Evolutionary conservation across 495 filamentous ascomycete species (phyloP), one percentile per base, ranked within the genome.

Genomic region (Clohesyomyces aquaticus): DNA sequence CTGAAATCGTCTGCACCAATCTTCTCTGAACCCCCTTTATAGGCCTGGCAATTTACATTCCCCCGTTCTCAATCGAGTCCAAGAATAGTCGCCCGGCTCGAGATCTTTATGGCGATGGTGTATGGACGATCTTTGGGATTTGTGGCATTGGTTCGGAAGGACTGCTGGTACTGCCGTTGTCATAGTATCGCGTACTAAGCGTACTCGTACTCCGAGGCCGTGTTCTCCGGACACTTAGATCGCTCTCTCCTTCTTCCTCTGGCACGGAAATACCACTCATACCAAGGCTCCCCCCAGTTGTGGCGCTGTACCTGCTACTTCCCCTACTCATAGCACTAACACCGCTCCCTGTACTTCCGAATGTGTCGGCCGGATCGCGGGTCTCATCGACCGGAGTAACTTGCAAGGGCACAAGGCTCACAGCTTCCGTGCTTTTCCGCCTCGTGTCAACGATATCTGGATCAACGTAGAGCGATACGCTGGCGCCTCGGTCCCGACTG

Each of bases 391-490:
- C 52, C 21, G 65, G 59, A 2, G 53, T 67, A 35, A 67, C 60
- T n/a, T 52, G 42, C 2, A 67, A 53, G 1, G 65, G 65, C n/a
- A 67, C 61, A 21, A 67, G 28, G 25, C 14, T 35, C 16, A 61
- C 32, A 1, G 49, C 61, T 14, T 67, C 65, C 43, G 58, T 54
- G 53, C 58, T 62, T 3, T n/a, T 42, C 4, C 65, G 42, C 19
- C 23, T 14, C n/a, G 55, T n/a, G 28, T 25, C 19, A 11, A 26
- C 16, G n/a, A n/a, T n/a, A 9, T 58, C 59, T 1, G 50, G 16
- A 43, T 56, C 51, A 25, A 67, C 59, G 35, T 67, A 67, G 6
- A 67, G 52, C 0, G 43, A 52, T 1, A 67, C 51, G 32, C 53
- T 62, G 0, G 51, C 42, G 19, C 35, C 16, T 4, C 63, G 63